phyloP scores from a whole-genome alignment of 176 grass and related monocot genomes.

The Pontederia crassipes region DNA sequence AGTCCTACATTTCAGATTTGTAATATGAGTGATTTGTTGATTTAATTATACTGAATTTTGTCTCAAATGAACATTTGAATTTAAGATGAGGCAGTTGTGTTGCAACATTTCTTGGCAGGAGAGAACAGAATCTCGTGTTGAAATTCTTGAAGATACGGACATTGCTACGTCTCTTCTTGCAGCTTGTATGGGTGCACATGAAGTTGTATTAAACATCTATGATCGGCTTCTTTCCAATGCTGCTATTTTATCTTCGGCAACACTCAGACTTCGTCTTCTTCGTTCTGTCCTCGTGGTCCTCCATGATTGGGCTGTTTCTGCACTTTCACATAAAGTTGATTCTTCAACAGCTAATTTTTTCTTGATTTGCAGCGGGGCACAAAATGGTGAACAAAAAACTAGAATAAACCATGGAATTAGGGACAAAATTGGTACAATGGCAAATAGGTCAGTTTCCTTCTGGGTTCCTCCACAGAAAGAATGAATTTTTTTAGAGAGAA shows the following conservation, averaged over 20 bases:
- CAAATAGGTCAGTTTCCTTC: conserved; percentile 6
- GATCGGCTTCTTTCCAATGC: conserved; percentile 2
- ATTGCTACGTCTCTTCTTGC: not conserved
- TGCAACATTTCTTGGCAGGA: not conserved
- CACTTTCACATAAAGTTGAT: not conserved
- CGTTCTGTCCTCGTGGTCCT: not conserved
- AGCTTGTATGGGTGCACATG: conserved; percentile 5
- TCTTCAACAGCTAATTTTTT: not conserved
- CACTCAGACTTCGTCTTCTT: conserved; percentile 1
- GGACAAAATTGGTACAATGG: conserved; percentile 1
- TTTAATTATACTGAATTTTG: too few species aligned
- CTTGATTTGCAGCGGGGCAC: too few species aligned
- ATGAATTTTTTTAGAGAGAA: not conserved
- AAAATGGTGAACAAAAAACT: not conserved
- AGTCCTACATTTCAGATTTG: too few species aligned
- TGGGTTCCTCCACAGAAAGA: not conserved
- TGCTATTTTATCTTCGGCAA: conserved; percentile 1
- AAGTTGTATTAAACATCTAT: conserved; percentile 4
- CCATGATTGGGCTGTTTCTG: not conserved
- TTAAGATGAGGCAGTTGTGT: too few species aligned
- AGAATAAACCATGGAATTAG: not conserved
- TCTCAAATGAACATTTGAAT: too few species aligned
- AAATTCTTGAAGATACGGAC: not conserved
- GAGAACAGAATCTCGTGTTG: not conserved
- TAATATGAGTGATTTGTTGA: too few species aligned